Evolutionary conservation across 805 yeast genomes (phyloP).

Genomic region (Sungouiozyma ichnusensis): DNA sequence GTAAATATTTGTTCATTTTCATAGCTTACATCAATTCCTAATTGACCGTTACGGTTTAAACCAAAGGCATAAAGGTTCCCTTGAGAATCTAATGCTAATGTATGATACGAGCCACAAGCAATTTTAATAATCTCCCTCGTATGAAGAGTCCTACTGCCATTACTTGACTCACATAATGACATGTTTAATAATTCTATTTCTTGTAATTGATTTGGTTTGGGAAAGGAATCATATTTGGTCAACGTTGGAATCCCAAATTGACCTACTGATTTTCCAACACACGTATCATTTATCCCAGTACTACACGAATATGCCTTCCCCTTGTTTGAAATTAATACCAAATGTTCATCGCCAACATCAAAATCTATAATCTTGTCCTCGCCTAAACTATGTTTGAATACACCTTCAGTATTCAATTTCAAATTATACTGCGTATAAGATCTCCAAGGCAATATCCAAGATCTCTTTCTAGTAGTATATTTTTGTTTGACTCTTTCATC

Average conservation of each 20-base stretch:
- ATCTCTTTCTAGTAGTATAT: slow-evolving; percentile 7
- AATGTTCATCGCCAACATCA: slow-evolving; percentile 55
- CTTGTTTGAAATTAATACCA: slow-evolving; percentile 47
- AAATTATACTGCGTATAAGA: slow-evolving; percentile 7
- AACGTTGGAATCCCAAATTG: slow-evolving; percentile 74
- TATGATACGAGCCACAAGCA: slow-evolving; percentile 66
- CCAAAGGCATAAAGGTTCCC: slow-evolving; percentile 84
- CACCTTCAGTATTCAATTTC: slow-evolving; percentile 13
- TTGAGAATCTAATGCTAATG: slow-evolving; percentile 54
- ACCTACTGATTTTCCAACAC: slow-evolving; percentile 40
- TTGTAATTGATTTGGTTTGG: slow-evolving; percentile 37
- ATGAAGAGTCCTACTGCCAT: slow-evolving; percentile 14
- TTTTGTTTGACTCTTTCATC: slow-evolving; percentile 1
- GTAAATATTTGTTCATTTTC: slow-evolving; percentile 58
- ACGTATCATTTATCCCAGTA: slow-evolving; percentile 35
- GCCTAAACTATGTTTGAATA: slow-evolving; percentile 29
- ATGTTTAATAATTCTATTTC: slow-evolving; percentile 33
- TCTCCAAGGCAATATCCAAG: slow-evolving; percentile 20
- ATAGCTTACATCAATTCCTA: slow-evolving; percentile 59
- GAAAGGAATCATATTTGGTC: slow-evolving; percentile 54
- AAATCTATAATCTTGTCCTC: slow-evolving; percentile 43
- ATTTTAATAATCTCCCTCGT: slow-evolving; percentile 42
- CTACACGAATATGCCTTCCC: slow-evolving; percentile 57
- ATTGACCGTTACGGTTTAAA: slow-evolving; percentile 71
- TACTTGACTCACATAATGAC: slow-evolving; percentile 6